phyloP scores from a whole-genome alignment of 768 basidiomycete species.

The Hygrophorus russula region DNA sequence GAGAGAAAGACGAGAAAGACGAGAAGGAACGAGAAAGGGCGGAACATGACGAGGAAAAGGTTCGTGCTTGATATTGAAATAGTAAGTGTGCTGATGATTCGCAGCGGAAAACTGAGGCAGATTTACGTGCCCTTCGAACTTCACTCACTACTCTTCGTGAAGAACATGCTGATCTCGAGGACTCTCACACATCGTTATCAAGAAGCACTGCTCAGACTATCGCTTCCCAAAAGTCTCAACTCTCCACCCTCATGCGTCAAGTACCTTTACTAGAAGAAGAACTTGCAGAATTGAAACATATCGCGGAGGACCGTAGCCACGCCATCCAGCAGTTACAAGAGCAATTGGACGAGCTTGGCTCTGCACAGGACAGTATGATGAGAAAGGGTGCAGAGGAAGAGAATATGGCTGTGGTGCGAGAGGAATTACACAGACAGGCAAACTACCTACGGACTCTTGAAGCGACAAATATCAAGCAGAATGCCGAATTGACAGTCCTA shows the following conservation, averaged over 20 bases:
- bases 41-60: slow-evolving; percentile 49
- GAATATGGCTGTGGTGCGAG: slow-evolving; percentile 51
- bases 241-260: slow-evolving; percentile 36
- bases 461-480: slow-evolving; percentile 42
- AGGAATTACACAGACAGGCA: slow-evolving; percentile 59
- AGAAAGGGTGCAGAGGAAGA: slow-evolving; percentile 26
- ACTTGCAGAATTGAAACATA: slow-evolving; percentile 26
- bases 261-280: slow-evolving; percentile 37
- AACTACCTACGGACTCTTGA: slow-evolving; percentile 51
- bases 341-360: slow-evolving; percentile 33
- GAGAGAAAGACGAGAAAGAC: slow-evolving; percentile 56
- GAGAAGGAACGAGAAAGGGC: slow-evolving; percentile 50
- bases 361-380: slow-evolving; percentile 19
- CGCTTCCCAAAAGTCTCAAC: slow-evolving; percentile 38
- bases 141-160: slow-evolving; percentile 40
- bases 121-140: slow-evolving; percentile 40
- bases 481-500: slow-evolving; percentile 39
- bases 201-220: slow-evolving; percentile 39
- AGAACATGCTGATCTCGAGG: slow-evolving; percentile 50
- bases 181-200: slow-evolving; percentile 36
- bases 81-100: neutral
- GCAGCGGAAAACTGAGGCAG: slow-evolving; percentile 38
- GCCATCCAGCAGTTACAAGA: slow-evolving; percentile 34
- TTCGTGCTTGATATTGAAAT: slow-evolving; percentile 17
- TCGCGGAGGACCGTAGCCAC: slow-evolving; percentile 29